Evolutionary conservation across 768 basidiomycete species (phyloP).

Genomic region (Fistulinella prunicolor): DNA sequence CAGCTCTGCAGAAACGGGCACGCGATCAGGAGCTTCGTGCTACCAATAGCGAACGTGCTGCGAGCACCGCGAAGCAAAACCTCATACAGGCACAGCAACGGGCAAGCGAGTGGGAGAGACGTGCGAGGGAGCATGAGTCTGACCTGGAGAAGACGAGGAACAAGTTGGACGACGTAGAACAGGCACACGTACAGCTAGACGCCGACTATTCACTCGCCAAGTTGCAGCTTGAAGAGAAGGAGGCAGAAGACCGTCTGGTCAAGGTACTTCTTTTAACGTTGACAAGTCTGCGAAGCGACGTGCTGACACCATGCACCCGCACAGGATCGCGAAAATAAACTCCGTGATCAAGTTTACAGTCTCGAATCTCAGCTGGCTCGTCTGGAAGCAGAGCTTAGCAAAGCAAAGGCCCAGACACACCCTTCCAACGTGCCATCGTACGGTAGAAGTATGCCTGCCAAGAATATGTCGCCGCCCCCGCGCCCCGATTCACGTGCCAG

Average conservation of each 20-base stretch:
- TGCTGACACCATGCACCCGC: slow-evolving; percentile 1
- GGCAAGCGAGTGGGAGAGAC: slow-evolving; percentile 77
- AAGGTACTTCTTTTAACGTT: slow-evolving; percentile 45
- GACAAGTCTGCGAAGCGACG: background rate
- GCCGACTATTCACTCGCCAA: slow-evolving; percentile 65
- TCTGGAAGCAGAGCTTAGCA: slow-evolving; percentile 57
- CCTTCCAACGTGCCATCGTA: slow-evolving; percentile 37
- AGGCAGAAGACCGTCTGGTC: slow-evolving; percentile 62
- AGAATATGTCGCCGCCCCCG: slow-evolving; percentile 43
- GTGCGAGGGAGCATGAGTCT: slow-evolving; percentile 65
- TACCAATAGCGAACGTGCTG: slow-evolving; percentile 58
- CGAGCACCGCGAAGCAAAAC: slow-evolving; percentile 56
- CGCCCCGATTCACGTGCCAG: slow-evolving; percentile 79
- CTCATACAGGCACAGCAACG: slow-evolving; percentile 74
- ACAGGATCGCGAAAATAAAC: slow-evolving; percentile 69
- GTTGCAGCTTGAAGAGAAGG: slow-evolving; percentile 73
- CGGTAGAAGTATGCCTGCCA: slow-evolving; percentile 32
- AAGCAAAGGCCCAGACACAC: slow-evolving; percentile 35
- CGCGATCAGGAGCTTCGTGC: slow-evolving; percentile 69
- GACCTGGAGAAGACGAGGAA: slow-evolving; percentile 59
- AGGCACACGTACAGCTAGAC: slow-evolving; percentile 61
- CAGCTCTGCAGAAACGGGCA: slow-evolving; percentile 63
- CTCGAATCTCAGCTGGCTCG: slow-evolving; percentile 60
- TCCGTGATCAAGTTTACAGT: slow-evolving; percentile 61
- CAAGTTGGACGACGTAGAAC: slow-evolving; percentile 65